Evolutionary conservation across 2,329 filamentous ascomycete species (phyloP).

Genomic region (Botrytis byssoidea): DNA sequence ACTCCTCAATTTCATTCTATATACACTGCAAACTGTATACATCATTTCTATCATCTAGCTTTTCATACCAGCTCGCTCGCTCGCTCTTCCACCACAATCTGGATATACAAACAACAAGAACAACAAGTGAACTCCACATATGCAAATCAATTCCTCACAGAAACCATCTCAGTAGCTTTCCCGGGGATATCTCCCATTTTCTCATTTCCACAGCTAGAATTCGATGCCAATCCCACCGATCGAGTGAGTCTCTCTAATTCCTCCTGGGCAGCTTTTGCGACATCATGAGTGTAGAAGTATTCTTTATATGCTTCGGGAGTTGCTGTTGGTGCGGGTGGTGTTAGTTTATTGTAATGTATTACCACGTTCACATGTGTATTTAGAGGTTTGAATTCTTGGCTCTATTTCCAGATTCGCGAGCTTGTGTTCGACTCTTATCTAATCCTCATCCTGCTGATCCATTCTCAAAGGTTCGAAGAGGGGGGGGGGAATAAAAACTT

Average conservation of each 20-base stretch:
- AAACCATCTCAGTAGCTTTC: background rate
- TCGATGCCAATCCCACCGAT: background rate
- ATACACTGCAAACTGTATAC: too few species aligned
- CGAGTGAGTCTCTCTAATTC: background rate
- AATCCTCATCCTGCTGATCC: background rate
- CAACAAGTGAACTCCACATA: too few species aligned
- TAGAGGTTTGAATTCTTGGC: fast-evolving
- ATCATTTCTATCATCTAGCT: too few species aligned
- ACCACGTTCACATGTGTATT: background rate
- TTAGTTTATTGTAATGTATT: background rate
- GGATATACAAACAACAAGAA: too few species aligned
- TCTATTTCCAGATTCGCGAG: too few species aligned
- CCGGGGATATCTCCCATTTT: background rate
- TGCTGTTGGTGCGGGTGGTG: background rate
- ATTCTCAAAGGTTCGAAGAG: background rate
- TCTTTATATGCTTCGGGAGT: background rate
- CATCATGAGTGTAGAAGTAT: slow-evolving; percentile 13
- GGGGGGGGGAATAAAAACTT: background rate
- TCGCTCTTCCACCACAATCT: too few species aligned
- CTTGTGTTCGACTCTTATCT: background rate
- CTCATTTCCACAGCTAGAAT: background rate
- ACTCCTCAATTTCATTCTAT: too few species aligned
- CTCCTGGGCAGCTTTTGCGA: background rate
- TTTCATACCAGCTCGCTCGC: too few species aligned
- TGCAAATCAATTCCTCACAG: background rate